phyloP scores from a whole-genome alignment of 148 eudicot species.

The Suaeda aralocaspica region DNA sequence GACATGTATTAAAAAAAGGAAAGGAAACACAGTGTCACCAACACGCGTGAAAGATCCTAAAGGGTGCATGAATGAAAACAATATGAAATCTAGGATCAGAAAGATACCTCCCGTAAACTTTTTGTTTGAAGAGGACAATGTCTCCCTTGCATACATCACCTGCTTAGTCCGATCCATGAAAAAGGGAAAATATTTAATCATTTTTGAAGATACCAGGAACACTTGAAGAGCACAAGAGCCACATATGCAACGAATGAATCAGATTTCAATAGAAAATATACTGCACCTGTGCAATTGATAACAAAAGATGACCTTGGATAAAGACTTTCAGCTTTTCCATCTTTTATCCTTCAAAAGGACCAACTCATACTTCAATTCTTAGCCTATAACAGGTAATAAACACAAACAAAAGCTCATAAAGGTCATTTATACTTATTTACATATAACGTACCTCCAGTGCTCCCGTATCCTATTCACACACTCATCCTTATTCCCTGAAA shows the following conservation, averaged over 20 bases:
- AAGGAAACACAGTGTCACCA: background rate
- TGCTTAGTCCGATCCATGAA: conserved; percentile 19
- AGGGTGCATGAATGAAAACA: background rate
- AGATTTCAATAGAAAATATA: background rate
- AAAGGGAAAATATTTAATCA: background rate
- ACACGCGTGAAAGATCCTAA: background rate
- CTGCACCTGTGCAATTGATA: conserved; percentile 74
- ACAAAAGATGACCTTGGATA: conserved; percentile 73
- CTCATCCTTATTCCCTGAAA: conserved; percentile 71
- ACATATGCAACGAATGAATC: background rate
- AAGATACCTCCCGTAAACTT: conserved; percentile 55
- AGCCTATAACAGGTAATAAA: background rate
- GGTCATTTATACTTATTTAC: background rate
- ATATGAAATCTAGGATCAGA: conserved; percentile 6
- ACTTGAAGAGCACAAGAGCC: too few relatives aligned
- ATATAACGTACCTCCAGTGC: conserved; percentile 61
- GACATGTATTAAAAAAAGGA: background rate
- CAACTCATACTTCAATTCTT: conserved; percentile 3
- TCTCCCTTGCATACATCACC: conserved; percentile 96
- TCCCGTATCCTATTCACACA: conserved; percentile 57
- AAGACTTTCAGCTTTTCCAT: conserved; percentile 58
- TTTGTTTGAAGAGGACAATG: conserved; percentile 70
- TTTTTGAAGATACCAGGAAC: background rate
- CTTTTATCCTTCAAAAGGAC: conserved; percentile 49
- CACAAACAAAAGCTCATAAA: background rate